A percentile compares a stretch with the other conserved stretches of the same genome.
Evolutionary conservation across 352 stramenopile species (phyloP).

Genomic region (Phytopythium helicoides): DNA sequence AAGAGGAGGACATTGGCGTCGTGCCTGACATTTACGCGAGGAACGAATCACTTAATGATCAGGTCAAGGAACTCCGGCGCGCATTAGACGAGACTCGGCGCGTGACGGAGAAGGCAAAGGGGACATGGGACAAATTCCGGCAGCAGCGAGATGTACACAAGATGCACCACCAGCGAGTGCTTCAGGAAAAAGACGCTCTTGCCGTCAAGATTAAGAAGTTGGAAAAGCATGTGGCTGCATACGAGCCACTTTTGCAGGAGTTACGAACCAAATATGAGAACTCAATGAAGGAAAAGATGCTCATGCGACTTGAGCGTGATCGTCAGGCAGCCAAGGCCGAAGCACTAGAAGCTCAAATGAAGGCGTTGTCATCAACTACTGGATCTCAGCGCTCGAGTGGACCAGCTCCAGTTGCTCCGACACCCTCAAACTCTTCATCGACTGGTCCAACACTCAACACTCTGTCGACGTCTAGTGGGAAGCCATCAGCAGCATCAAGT

Average conservation of each 20-base stretch:
- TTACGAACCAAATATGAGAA: constrained; percentile 93
- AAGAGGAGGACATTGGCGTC: constrained; percentile 84
- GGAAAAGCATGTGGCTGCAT: constrained; percentile 89
- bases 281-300: constrained; percentile 97
- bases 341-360: constrained; percentile 87
- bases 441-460: not conserved
- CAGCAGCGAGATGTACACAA: constrained; percentile 94
- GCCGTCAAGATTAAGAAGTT: constrained; percentile 90
- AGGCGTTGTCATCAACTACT: constrained; percentile 12
- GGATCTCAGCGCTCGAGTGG: constrained; percentile 4
- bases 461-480: not conserved
- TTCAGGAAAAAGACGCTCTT: constrained; percentile 95
- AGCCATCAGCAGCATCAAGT: not conserved
- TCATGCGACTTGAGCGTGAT: constrained; percentile 93
- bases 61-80: constrained; percentile 78
- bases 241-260: constrained; percentile 92
- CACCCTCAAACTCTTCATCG: constrained; percentile 8
- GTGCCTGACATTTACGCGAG: constrained; percentile 95
- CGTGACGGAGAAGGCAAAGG: constrained; percentile 89
- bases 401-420: constrained; percentile 6
- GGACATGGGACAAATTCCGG: constrained; percentile 95
- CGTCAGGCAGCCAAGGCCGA: constrained; percentile 86
- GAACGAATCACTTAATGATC: constrained; percentile 91
- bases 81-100: constrained; percentile 88
- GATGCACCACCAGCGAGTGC: constrained; percentile 94